A percentile compares a stretch with the other conserved stretches of the same genome.
phyloP scores from a whole-genome alignment of 768 basidiomycete species.

The Leucocoprinus sp. region DNA sequence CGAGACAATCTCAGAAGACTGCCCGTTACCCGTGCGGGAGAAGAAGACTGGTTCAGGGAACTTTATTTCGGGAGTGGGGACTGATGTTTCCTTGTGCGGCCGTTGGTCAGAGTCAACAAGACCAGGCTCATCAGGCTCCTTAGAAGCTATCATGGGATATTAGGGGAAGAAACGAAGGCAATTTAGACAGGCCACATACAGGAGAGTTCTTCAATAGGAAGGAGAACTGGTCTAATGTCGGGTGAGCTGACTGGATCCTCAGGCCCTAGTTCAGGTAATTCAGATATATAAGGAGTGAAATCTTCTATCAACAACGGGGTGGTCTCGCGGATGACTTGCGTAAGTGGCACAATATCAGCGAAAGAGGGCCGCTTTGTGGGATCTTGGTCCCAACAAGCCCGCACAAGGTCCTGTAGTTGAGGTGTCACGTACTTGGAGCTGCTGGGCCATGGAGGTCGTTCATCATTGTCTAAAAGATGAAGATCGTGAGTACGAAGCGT shows the following conservation, averaged over 20 bases:
- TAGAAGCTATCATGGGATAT: not conserved
- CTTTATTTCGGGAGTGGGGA: slow-evolving; percentile 21
- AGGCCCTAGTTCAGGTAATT: slow-evolving; percentile 5
- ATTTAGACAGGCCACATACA: not conserved
- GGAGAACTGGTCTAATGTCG: slow-evolving; percentile 28
- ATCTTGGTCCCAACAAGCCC: slow-evolving; percentile 45
- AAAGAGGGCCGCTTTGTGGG: slow-evolving; percentile 49
- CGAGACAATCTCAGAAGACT: slow-evolving; percentile 24
- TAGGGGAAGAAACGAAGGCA: not conserved
- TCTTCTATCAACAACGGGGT: slow-evolving; percentile 20
- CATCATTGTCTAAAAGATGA: slow-evolving; percentile 33
- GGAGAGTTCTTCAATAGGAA: slow-evolving; percentile 1
- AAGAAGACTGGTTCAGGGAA: slow-evolving; percentile 30
- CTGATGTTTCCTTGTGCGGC: slow-evolving; percentile 23
- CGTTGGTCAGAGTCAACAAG: not conserved
- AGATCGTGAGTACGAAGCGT: slow-evolving; percentile 12
- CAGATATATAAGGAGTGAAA: slow-evolving; percentile 11
- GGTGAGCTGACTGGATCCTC: slow-evolving; percentile 19
- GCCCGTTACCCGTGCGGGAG: slow-evolving; percentile 20
- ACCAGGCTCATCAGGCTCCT: not conserved
- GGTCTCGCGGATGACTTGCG: slow-evolving; percentile 35
- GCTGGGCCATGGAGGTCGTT: slow-evolving; percentile 42
- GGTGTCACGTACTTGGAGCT: slow-evolving; percentile 23
- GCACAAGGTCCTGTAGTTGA: slow-evolving; percentile 36
- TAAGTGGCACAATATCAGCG: slow-evolving; percentile 32